Conservation (phyloP, 75 land plant genomes). For the Pinus taeda region DNA sequence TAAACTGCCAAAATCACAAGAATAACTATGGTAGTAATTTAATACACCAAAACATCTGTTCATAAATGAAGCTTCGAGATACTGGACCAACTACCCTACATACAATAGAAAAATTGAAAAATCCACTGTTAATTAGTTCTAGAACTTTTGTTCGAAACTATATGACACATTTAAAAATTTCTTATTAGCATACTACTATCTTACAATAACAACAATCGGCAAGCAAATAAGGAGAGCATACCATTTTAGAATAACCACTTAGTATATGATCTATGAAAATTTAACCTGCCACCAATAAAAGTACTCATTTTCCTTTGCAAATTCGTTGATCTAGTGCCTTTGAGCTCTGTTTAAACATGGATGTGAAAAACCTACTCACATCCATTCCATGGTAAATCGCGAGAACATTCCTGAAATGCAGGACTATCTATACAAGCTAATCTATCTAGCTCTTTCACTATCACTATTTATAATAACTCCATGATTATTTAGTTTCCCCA, state of each 20-base stretch:
- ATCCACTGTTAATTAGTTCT: not conserved
- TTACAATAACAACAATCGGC: not conserved
- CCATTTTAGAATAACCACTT: not conserved
- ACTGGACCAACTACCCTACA: conserved; percentile 2
- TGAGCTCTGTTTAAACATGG: not conserved
- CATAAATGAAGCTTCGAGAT: not conserved
- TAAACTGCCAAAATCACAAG: not conserved
- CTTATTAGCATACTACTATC: not conserved
- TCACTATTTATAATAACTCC: too few relatives aligned
- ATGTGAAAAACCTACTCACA: not conserved
- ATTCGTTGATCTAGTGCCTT: not conserved
- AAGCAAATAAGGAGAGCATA: not conserved
- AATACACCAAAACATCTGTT: not conserved
- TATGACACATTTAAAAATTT: not conserved
- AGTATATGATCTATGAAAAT: not conserved
- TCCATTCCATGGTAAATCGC: not conserved
- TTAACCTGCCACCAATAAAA: not conserved
- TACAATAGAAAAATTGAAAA: not conserved
- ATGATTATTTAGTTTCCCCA: too few relatives aligned
- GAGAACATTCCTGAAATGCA: not conserved
- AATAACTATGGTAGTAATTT: not conserved
- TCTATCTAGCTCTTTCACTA: too few relatives aligned
- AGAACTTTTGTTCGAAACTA: not conserved
- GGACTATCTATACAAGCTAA: not conserved
- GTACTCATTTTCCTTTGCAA: not conserved